These are phyloP conservation scores for Aspergillus niger DNA, from an alignment of 2,329 filamentous ascomycete genomes.

Conservation along the genomic window DNA sequence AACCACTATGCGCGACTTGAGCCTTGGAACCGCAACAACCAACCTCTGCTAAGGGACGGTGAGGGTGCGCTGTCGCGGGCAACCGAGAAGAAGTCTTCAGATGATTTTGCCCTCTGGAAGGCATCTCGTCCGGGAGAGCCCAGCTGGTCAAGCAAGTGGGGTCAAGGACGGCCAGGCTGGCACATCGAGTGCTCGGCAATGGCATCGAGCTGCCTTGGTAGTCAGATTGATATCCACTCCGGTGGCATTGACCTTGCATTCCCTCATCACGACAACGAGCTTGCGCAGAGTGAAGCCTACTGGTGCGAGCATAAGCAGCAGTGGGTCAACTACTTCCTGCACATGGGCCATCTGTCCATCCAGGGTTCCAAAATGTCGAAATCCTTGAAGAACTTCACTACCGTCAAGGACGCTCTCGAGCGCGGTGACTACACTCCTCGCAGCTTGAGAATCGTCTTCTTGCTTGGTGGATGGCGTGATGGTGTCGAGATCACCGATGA, in stretches of 20 bases:
- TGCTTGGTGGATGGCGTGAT: constrained; percentile 87
- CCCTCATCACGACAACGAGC: constrained; percentile 89
- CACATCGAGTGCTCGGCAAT: constrained; percentile 97
- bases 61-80: constrained; percentile 74
- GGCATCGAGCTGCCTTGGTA: constrained; percentile 84
- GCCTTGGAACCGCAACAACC: constrained; percentile 81
- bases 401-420: constrained; percentile 78
- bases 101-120: constrained; percentile 95
- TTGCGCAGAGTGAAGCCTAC: constrained; percentile 88
- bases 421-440: constrained; percentile 73
- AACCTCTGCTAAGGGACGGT: constrained; percentile 75
- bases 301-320: constrained; percentile 61
- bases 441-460: constrained; percentile 79
- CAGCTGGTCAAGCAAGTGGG: constrained; percentile 86
- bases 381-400: constrained; percentile 92
- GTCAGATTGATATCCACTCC: constrained; percentile 87
- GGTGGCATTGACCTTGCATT: constrained; percentile 90
- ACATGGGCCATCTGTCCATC: constrained; percentile 91
- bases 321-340: constrained; percentile 95
- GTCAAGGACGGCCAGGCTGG: constrained; percentile 86
- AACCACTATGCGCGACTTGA: constrained; percentile 84
- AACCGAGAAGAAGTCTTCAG: constrained; percentile 69
- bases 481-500: constrained; percentile 88
- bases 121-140: constrained; percentile 89
- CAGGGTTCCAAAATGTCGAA: constrained; percentile 95